Conservation (phyloP, 768 basidiomycete species). For the Rhodotorula toruloides region DNA sequence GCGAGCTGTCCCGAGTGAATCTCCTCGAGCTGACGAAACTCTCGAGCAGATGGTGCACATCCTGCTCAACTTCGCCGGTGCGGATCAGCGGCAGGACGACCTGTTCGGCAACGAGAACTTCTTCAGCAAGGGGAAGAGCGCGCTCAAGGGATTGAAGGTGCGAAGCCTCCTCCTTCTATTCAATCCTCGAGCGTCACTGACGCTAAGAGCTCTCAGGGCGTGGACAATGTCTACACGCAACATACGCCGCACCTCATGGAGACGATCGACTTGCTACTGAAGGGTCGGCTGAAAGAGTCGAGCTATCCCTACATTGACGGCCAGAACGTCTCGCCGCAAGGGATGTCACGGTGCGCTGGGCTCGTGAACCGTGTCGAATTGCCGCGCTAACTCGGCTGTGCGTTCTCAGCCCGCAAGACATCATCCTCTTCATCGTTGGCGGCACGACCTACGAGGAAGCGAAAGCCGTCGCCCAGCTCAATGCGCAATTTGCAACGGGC, state of each 20-base stretch:
- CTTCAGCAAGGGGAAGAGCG: slow-evolving; percentile 87
- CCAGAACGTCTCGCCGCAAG: slow-evolving; percentile 38
- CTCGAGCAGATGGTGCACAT: slow-evolving; percentile 75
- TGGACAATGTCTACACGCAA: slow-evolving; percentile 98
- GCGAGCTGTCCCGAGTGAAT: not conserved
- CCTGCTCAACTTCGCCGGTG: slow-evolving; percentile 83
- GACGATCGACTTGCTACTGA: slow-evolving; percentile 82
- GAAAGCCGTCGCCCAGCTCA: slow-evolving; percentile 72
- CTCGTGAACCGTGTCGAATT: not conserved
- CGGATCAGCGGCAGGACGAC: slow-evolving; percentile 95
- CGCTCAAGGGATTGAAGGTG: slow-evolving; percentile 90
- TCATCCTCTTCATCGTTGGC: slow-evolving; percentile 94
- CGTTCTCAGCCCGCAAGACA: slow-evolving; percentile 72
- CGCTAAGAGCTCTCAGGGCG: slow-evolving; percentile 67
- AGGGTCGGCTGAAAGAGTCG: slow-evolving; percentile 75
- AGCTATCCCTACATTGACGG: slow-evolving; percentile 85
- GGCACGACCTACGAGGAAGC: slow-evolving; percentile 96
- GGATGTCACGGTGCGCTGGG: slow-evolving; percentile 10
- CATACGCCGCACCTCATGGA: slow-evolving; percentile 89
- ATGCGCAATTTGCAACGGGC: slow-evolving; percentile 59
- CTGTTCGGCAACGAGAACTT: slow-evolving; percentile 92
- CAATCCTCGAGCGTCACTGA: not conserved
- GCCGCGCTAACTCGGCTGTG: not conserved
- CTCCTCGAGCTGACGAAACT: not conserved
- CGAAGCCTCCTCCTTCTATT: slow-evolving; percentile 15